A percentile compares a stretch with the other conserved stretches of the same genome.
Conservation (phyloP, 345 rosid genomes). For the Hibiscus trionum region DNA sequence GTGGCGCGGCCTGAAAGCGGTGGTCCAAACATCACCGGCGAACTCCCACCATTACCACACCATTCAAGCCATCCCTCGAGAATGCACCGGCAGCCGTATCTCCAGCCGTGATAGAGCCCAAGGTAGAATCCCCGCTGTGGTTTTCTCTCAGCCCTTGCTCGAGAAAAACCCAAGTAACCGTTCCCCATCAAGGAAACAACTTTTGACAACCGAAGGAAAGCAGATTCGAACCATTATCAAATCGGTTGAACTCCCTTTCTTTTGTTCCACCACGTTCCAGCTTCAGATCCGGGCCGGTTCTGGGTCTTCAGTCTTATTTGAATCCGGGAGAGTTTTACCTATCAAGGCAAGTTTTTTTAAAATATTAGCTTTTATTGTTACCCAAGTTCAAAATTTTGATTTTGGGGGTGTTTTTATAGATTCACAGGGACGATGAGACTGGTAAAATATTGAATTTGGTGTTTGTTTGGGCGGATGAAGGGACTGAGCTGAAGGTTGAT, state of each 20-base stretch:
- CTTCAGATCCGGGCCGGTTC: slow-evolving; percentile 70
- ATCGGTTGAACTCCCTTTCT: slow-evolving; percentile 44
- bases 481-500: slow-evolving; percentile 62
- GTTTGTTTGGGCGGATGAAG: slow-evolving; percentile 85
- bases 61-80: slow-evolving; percentile 63
- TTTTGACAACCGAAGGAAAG: slow-evolving; percentile 47
- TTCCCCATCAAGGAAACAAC: slow-evolving; percentile 30
- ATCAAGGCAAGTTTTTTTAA: slow-evolving; percentile 41
- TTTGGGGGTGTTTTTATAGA: slow-evolving; percentile 28
- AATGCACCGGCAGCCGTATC: slow-evolving; percentile 40
- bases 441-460: slow-evolving; percentile 83
- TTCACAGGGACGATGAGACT: slow-evolving; percentile 72
- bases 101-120: slow-evolving; percentile 43
- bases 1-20: slow-evolving; percentile 47
- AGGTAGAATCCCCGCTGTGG: slow-evolving; percentile 66
- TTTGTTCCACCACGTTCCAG: slow-evolving; percentile 53
- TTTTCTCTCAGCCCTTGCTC: slow-evolving; percentile 41
- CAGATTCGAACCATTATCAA: slow-evolving; percentile 55
- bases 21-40: slow-evolving; percentile 12
- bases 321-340: slow-evolving; percentile 74
- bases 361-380: neutral
- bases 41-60: slow-evolving; percentile 32
- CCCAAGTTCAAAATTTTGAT: neutral
- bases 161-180: slow-evolving; percentile 17
- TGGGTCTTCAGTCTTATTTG: slow-evolving; percentile 48